Evolutionary conservation across 2,329 filamentous ascomycete species (phyloP).

Genomic region (Ophiostoma piceae): DNA sequence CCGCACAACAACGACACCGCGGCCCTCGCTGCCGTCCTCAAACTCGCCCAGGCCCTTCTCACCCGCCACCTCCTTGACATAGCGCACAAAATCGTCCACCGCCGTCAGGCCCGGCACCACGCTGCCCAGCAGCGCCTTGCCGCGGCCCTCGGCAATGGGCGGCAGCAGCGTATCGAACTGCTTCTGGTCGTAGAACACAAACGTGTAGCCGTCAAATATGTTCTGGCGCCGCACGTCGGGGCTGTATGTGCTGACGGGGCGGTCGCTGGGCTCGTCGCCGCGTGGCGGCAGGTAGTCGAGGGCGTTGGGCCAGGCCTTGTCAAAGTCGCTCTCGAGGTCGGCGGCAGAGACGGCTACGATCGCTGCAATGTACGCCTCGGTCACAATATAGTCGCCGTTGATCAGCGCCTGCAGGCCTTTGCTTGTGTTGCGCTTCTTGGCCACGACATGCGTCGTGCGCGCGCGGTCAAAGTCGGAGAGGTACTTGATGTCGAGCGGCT

Average conservation of each 20-base stretch:
- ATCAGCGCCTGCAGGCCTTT: constrained; percentile 83
- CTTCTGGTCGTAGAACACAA: constrained; percentile 72
- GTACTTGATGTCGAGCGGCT: constrained; percentile 85
- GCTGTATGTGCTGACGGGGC: constrained; percentile 62
- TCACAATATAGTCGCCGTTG: constrained; percentile 72
- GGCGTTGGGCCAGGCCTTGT: constrained; percentile 70
- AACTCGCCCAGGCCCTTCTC: constrained; percentile 65
- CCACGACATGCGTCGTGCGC: constrained; percentile 80
- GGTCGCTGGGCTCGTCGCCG: constrained; percentile 68
- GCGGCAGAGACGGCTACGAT: constrained; percentile 49
- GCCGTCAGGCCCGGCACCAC: constrained; percentile 59
- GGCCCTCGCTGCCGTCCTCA: constrained; percentile 57
- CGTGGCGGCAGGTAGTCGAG: constrained; percentile 65
- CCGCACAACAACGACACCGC: constrained; percentile 73
- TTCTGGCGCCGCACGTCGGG: constrained; percentile 62
- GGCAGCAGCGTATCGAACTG: constrained; percentile 73
- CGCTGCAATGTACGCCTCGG: constrained; percentile 66
- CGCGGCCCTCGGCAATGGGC: constrained; percentile 71
- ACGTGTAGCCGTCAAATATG: constrained; percentile 81
- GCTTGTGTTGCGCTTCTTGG: constrained; percentile 82
- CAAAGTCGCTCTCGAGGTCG: constrained; percentile 71
- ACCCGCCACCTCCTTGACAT: constrained; percentile 68
- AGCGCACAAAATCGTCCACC: constrained; percentile 70
- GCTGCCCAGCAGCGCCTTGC: constrained; percentile 69
- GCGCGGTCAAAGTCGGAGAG: constrained; percentile 63